These are phyloP conservation scores for Tulasnella sp. DNA, from an alignment of 768 basidiomycete species.

Conservation along the genomic window DNA sequence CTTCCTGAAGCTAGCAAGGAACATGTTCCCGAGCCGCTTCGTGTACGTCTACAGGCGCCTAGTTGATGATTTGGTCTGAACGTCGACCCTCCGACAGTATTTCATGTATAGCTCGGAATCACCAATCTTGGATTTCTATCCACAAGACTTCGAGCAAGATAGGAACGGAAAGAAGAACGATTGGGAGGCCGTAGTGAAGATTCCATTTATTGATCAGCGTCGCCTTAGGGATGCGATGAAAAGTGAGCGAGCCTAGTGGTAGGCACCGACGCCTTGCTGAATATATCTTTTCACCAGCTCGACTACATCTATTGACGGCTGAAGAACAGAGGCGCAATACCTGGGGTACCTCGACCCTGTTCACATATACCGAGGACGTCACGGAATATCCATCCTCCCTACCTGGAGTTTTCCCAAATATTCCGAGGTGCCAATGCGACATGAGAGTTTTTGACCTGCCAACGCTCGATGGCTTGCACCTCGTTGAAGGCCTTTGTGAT, in stretches of 20 bases:
- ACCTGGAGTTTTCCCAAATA: slow-evolving; percentile 87
- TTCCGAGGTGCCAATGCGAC: slow-evolving; percentile 65
- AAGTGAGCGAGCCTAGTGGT: slow-evolving; percentile 33
- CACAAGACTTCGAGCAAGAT: slow-evolving; percentile 80
- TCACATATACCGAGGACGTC: slow-evolving; percentile 47
- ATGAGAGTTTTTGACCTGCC: slow-evolving; percentile 84
- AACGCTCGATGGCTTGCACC: slow-evolving; percentile 68
- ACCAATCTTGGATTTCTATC: slow-evolving; percentile 91
- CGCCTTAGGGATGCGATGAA: slow-evolving; percentile 75
- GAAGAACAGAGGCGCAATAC: slow-evolving; percentile 70
- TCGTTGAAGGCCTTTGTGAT: slow-evolving; percentile 76
- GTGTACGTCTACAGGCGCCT: slow-evolving; percentile 36
- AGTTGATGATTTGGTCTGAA: neutral
- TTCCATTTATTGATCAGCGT: slow-evolving; percentile 86
- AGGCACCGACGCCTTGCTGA: neutral
- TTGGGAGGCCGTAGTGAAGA: slow-evolving; percentile 98
- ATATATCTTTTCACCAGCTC: slow-evolving; percentile 33
- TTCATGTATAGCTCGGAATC: slow-evolving; percentile 80
- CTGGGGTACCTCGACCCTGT: slow-evolving; percentile 70
- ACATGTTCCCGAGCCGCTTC: slow-evolving; percentile 76
- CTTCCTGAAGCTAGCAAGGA: slow-evolving; percentile 83
- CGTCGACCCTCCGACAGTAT: slow-evolving; percentile 40
- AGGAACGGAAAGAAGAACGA: slow-evolving; percentile 97
- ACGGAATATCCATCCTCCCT: slow-evolving; percentile 80
- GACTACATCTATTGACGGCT: slow-evolving; percentile 60